Evolutionary conservation across 371 early-diverging fungal genomes (phyloP).

Genomic region (Actinomortierella wolfii): DNA sequence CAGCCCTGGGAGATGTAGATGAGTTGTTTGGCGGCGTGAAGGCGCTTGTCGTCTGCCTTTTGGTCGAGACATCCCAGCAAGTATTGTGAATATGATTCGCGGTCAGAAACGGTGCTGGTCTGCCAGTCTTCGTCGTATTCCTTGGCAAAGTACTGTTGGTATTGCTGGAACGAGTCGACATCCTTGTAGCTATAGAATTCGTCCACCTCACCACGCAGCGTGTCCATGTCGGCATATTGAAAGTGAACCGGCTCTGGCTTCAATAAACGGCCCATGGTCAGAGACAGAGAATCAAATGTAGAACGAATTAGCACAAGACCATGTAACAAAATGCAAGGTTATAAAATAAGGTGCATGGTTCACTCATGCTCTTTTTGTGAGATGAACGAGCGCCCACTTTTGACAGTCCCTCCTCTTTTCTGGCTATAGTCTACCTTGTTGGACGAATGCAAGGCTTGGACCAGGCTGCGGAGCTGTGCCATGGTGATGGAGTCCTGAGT

Average conservation of each 20-base stretch:
- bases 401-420: too few relatives aligned
- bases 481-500: slow-evolving; percentile 44
- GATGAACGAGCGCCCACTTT: too few relatives aligned
- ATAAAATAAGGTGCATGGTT: too few relatives aligned
- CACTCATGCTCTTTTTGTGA: too few relatives aligned
- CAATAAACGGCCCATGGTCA: background rate
- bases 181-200: slow-evolving; percentile 78
- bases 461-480: slow-evolving; percentile 45
- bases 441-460: slow-evolving; percentile 32
- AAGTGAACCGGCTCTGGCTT: slow-evolving; percentile 63
- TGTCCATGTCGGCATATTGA: slow-evolving; percentile 66
- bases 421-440: slow-evolving; percentile 18
- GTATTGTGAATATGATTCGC: slow-evolving; percentile 46
- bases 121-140: slow-evolving; percentile 48
- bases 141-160: slow-evolving; percentile 50
- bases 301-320: background rate
- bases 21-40: slow-evolving; percentile 53
- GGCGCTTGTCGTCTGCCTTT: slow-evolving; percentile 48
- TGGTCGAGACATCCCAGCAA: slow-evolving; percentile 65
- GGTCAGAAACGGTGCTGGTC: slow-evolving; percentile 31
- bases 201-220: slow-evolving; percentile 66
- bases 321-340: too few relatives aligned
- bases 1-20: slow-evolving; percentile 64
- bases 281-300: background rate
- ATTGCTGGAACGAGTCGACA: slow-evolving; percentile 52